Base-by-base conservation (phyloP, 768 basidiomycete species). In the Coprinopsis sp. region DNA sequence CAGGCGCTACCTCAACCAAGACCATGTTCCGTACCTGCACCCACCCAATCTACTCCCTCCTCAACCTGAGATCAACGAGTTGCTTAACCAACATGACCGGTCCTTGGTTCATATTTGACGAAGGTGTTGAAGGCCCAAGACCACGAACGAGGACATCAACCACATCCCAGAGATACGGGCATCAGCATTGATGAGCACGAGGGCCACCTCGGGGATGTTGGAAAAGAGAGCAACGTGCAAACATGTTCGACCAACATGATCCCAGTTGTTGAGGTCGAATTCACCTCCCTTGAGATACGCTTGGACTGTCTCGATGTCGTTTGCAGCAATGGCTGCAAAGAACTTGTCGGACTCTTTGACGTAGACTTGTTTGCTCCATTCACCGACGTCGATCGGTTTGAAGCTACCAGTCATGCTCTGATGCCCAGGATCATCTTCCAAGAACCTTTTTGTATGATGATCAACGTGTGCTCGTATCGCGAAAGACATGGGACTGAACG, bases 281-380 rank as follows among this genome's bases (percentile, higher is more conserved):
- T 34, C 49, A 11, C 48, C 50, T 3, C 63, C 70, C 39, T 66
- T 55, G 46, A 79, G 61, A 49, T 77, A 60, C 11, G 60, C 54
- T 8, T 61, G 53, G 13, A 81, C 71, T 0, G 60, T 52, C 4
- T 60, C 58, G 0, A 65, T 63, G 52, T 84, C 75, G 36, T 66
- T 61, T 2, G 66, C 55, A 2, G 68, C 72, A 49, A 84, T 78
- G n/a, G 77, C 77, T 8, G 62, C 55, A 63, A 83, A 82, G 47
- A 84, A 73, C 47, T 72, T 69, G 46, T 77, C 74, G 0, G 71
- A 69, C 12, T 68, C 69, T 10, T 74, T 77, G 50, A 81, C 69
- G 58, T 82, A 84, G 7, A 76, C 79, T 51, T 79, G 76, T 27
- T 69, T 77, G 47, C 72, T 72, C 82, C 81, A 84, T 67, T 82